These are phyloP conservation scores for Rosa lucieae DNA, from an alignment of 306 rosid genomes.

Conservation along the genomic window DNA sequence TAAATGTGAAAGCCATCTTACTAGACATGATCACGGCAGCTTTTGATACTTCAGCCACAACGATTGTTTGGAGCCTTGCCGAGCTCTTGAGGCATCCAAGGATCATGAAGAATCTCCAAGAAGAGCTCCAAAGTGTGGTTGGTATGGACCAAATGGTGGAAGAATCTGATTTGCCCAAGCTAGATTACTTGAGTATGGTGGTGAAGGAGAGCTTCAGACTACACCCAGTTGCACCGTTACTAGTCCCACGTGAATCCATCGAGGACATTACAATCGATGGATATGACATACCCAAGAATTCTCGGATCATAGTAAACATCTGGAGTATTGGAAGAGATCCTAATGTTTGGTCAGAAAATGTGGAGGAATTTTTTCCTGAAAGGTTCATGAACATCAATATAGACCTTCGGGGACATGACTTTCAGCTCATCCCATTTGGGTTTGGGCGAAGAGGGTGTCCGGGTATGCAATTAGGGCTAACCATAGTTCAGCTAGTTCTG, in stretches of 20 bases:
- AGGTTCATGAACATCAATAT: background rate
- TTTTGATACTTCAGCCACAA: background rate
- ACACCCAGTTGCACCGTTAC: constrained; percentile 32
- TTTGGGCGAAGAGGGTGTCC: constrained; percentile 18
- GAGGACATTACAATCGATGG: constrained; percentile 19
- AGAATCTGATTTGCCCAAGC: constrained; percentile 31
- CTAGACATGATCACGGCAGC: constrained; percentile 31
- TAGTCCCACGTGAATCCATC: constrained; percentile 16
- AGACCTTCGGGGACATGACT: constrained; percentile 12
- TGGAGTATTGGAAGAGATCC: background rate
- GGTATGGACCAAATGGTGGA: constrained; percentile 39
- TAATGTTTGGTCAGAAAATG: background rate
- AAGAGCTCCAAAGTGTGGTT: constrained; percentile 28
- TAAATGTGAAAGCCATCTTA: constrained; percentile 39
- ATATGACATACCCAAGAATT: constrained; percentile 19
- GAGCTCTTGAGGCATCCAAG: constrained; percentile 43
- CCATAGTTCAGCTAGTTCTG: background rate
- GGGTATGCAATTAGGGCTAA: constrained; percentile 7
- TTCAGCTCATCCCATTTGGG: constrained; percentile 44
- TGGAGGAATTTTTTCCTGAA: background rate
- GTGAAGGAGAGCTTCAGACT: constrained; percentile 25
- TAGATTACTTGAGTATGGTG: constrained; percentile 38
- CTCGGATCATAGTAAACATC: background rate
- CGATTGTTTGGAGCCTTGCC: constrained; percentile 40
- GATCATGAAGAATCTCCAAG: constrained; percentile 42